Conservation (phyloP, 2,329 filamentous ascomycete species). For the Cladosporium austrohemisphaericum region DNA sequence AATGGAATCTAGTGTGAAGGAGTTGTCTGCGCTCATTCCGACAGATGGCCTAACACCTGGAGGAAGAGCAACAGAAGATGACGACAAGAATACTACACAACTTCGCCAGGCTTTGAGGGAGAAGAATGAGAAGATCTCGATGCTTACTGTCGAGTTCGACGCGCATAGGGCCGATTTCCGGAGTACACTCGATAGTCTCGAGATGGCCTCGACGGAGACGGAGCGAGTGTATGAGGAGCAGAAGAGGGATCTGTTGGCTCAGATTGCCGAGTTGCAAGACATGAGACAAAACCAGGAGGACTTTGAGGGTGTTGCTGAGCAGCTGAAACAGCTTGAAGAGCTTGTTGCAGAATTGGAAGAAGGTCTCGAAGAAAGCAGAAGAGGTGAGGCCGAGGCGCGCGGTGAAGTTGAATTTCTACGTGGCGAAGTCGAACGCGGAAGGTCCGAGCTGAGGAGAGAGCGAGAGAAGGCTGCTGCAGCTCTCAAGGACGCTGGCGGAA, state of each 20-base stretch:
- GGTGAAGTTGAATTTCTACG: slow-evolving; percentile 94
- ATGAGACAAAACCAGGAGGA: slow-evolving; percentile 80
- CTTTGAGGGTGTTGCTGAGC: slow-evolving; percentile 82
- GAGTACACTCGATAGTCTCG: slow-evolving; percentile 92
- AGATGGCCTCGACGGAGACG: slow-evolving; percentile 92
- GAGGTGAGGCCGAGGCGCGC: slow-evolving; percentile 90
- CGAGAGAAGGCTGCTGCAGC: slow-evolving; percentile 72
- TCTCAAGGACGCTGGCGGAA: slow-evolving; percentile 49
- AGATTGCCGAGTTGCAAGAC: slow-evolving; percentile 69
- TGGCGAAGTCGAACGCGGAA: slow-evolving; percentile 88
- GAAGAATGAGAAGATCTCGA: slow-evolving; percentile 94
- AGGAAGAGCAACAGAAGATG: slow-evolving; percentile 37
- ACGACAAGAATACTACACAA: slow-evolving; percentile 43
- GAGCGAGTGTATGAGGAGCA: slow-evolving; percentile 93
- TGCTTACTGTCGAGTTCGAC: slow-evolving; percentile 92
- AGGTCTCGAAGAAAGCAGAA: slow-evolving; percentile 86
- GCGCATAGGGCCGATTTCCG: slow-evolving; percentile 91
- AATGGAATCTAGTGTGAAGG: slow-evolving; percentile 84
- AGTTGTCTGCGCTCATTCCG: slow-evolving; percentile 71
- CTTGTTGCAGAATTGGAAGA: slow-evolving; percentile 96
- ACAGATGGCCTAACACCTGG: slow-evolving; percentile 31
- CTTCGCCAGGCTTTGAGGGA: slow-evolving; percentile 80
- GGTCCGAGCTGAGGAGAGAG: slow-evolving; percentile 82
- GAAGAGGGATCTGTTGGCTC: slow-evolving; percentile 78
- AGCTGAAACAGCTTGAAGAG: slow-evolving; percentile 93